phyloP scores from a whole-genome alignment of 164 flowering plant genomes.

The Stephania cephalantha region DNA sequence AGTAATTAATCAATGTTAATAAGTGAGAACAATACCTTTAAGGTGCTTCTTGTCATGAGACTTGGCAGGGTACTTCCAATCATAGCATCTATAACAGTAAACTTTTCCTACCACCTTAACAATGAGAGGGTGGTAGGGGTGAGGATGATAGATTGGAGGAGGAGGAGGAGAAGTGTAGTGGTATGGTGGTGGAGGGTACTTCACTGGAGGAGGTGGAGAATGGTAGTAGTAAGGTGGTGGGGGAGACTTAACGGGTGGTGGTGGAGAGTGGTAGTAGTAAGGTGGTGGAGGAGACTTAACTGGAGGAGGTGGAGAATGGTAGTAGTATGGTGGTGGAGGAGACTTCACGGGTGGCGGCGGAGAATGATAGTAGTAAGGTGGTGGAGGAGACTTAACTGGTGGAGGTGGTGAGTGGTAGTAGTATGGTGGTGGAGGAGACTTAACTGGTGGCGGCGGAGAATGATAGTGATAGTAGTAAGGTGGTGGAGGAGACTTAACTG shows the following conservation, averaged over 20 bases:
- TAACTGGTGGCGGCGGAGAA: slow-evolving; percentile 27
- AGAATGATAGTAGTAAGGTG: slow-evolving; percentile 36
- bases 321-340: slow-evolving; percentile 35
- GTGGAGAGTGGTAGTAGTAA: slow-evolving; percentile 26
- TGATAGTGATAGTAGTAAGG: slow-evolving; percentile 16
- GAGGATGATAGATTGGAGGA: slow-evolving; percentile 21
- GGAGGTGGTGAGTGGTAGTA: slow-evolving; percentile 32
- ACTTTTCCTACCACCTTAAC: slow-evolving; percentile 69
- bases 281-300: slow-evolving; percentile 33
- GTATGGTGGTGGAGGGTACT: slow-evolving; percentile 20
- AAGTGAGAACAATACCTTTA: slow-evolving; percentile 34
- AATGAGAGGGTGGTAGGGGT: slow-evolving; percentile 36
- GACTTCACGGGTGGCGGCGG: slow-evolving; percentile 39
- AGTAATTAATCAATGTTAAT: background rate
- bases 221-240: slow-evolving; percentile 32
- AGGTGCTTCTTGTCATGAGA: slow-evolving; percentile 74
- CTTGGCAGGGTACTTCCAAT: slow-evolving; percentile 49
- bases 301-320: slow-evolving; percentile 40
- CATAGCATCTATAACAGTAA: slow-evolving; percentile 71
- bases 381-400: slow-evolving; percentile 21
- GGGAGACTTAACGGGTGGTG: slow-evolving; percentile 20
- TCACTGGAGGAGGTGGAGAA: slow-evolving; percentile 27
- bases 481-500: slow-evolving; percentile 21
- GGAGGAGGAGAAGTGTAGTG: slow-evolving; percentile 32
- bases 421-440: slow-evolving; percentile 21